These are phyloP conservation scores for Euphorbia pulcherrima DNA, from an alignment of 345 rosid genomes.

Conservation along the genomic window DNA sequence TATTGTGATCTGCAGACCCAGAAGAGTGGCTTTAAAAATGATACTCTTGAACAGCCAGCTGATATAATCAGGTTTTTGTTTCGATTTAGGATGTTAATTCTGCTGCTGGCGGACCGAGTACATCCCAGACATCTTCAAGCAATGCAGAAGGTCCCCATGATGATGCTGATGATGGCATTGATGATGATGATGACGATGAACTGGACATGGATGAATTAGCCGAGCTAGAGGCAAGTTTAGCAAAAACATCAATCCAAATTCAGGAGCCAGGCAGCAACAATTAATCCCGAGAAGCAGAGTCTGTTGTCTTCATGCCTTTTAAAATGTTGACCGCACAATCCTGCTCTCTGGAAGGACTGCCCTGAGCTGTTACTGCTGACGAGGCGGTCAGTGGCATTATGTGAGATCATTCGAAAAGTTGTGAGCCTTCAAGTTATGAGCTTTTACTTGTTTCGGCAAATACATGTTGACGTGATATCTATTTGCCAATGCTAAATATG, in stretches of 20 bases:
- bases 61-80: conserved; percentile 4
- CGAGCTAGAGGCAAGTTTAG: conserved; percentile 33
- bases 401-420: neutral
- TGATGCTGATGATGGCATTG: conserved; percentile 12
- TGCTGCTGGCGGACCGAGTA: conserved; percentile 29
- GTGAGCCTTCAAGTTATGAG: neutral
- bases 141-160: conserved; percentile 21
- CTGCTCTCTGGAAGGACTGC: conserved; percentile 10
- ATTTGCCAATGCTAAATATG: neutral
- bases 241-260: conserved; percentile 29
- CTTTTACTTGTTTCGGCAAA: neutral
- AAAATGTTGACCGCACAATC: conserved; percentile 24
- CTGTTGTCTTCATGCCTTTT: conserved; percentile 28
- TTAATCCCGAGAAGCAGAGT: conserved; percentile 13
- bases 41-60: neutral
- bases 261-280: conserved; percentile 18
- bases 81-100: conserved; percentile 29
- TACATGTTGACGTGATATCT: neutral
- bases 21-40: neutral
- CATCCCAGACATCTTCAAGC: conserved; percentile 18
- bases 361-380: neutral
- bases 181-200: conserved; percentile 25
- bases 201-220: conserved; percentile 32
- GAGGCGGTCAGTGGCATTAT: neutral
- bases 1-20: neutral